Percentiles rank a stretch among this genome's conserved stretches.
phyloP scores from a whole-genome alignment of 1,284 basidiomycete species.

The Caloboletus inedulis region DNA sequence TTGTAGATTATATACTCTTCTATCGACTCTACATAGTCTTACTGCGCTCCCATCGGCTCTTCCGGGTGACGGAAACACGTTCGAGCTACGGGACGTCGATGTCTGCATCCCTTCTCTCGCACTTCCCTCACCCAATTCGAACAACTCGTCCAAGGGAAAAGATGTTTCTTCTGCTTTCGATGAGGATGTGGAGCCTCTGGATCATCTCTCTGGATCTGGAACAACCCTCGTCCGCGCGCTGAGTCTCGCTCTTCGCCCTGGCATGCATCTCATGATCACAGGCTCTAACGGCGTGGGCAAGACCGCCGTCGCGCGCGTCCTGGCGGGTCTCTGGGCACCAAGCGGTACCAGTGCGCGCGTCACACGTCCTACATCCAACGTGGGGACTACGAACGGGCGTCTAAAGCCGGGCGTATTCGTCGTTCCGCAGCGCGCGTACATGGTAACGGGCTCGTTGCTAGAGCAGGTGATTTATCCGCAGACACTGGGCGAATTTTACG shows the following conservation, averaged over 20 bases:
- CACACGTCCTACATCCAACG: slow-evolving; percentile 29
- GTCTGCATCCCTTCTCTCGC: slow-evolving; percentile 58
- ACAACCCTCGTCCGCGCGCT: slow-evolving; percentile 69
- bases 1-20: slow-evolving; percentile 70
- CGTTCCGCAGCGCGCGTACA: slow-evolving; percentile 90
- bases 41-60: slow-evolving; percentile 43
- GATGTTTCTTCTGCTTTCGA: slow-evolving; percentile 5
- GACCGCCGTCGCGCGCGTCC: slow-evolving; percentile 86
- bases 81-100: slow-evolving; percentile 70
- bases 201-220: slow-evolving; percentile 23
- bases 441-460: slow-evolving; percentile 81
- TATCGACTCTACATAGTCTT: slow-evolving; percentile 83
- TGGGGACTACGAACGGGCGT: slow-evolving; percentile 31
- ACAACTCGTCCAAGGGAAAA: slow-evolving; percentile 3
- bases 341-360: slow-evolving; percentile 40
- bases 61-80: slow-evolving; percentile 34
- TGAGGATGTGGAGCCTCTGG: slow-evolving; percentile 17
- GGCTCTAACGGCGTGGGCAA: slow-evolving; percentile 94
- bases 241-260: slow-evolving; percentile 65
- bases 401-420: slow-evolving; percentile 70
- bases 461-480: slow-evolving; percentile 91
- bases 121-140: not conserved
- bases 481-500: slow-evolving; percentile 74
- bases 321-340: slow-evolving; percentile 85
- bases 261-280: slow-evolving; percentile 92